Evolutionary conservation across 495 filamentous ascomycete species (phyloP).

Genomic region (Acidomyces sp.): DNA sequence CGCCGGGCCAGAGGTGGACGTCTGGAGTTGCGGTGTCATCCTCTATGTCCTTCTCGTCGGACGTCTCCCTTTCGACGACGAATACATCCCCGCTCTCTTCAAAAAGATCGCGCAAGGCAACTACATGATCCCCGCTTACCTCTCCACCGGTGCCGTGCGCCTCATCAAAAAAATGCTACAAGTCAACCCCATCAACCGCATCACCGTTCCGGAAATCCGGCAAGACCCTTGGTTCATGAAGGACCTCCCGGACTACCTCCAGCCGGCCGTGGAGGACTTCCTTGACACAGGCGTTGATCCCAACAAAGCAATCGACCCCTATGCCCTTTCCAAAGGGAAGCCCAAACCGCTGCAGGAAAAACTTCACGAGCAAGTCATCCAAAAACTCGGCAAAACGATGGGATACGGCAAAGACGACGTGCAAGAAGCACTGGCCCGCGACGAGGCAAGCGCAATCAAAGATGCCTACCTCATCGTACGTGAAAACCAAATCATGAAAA

Average conservation of each 20-base stretch:
- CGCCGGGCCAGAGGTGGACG: conserved; percentile 93
- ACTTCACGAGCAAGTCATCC: conserved; percentile 79
- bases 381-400: conserved; percentile 94
- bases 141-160: conserved; percentile 68
- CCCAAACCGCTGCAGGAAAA: conserved; percentile 68
- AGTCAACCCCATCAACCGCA: conserved; percentile 84
- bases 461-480: conserved; percentile 96
- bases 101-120: conserved; percentile 82
- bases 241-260: conserved; percentile 70
- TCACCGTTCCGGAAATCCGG: conserved; percentile 86
- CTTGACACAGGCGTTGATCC: conserved; percentile 83
- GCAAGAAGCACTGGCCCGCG: conserved; percentile 75
- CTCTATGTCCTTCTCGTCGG: conserved; percentile 90
- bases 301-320: conserved; percentile 73
- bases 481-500: conserved; percentile 95
- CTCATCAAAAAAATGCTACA: conserved; percentile 90
- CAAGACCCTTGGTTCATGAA: conserved; percentile 90
- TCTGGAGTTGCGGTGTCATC: conserved; percentile 98
- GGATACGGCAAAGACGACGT: conserved; percentile 92
- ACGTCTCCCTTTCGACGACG: conserved; percentile 89
- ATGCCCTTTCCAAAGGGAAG: conserved; percentile 62
- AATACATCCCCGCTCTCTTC: conserved; percentile 79
- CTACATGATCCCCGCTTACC: conserved; percentile 77
- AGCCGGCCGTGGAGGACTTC: conserved; percentile 85
- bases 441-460: conserved; percentile 94